Base-by-base conservation (phyloP, 1,284 basidiomycete genomes). In the Neolentinus lepideus region DNA sequence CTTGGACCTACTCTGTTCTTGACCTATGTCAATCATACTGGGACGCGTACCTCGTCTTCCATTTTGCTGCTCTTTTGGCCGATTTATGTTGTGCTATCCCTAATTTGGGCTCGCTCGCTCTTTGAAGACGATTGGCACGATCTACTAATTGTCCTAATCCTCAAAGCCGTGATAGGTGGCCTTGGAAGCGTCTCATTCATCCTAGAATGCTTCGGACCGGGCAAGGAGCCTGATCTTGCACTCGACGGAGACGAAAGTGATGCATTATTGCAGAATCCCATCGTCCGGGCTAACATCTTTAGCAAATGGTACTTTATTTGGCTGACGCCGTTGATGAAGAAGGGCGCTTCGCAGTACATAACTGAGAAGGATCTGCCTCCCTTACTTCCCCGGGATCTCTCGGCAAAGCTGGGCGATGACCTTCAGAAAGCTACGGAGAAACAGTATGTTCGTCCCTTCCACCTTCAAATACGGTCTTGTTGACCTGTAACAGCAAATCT, bases 11-110 rank as follows among this genome's bases (percentile, higher is more conserved):
- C 79, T 16, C 65, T 76, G 2, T 57, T 69, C n/a, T 66, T 90
- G 38, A 83, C 81, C 1, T 78, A 77, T 60, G 66, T 81, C 58
- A 94, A 92, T 64, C 93, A 97, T 68, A 82, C 81, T 38, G 84
- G 87, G n/a, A 81, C 85, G 0, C 81, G 85, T 14, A 79, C 81
- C 9, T 90, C 94, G 0, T 94, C 92, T 0, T 80, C 89, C 0
- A 68, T 85, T 22, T 71, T 94, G 26, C 79, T 98, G 22, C 71
- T 96, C 53, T 94, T 92, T 70, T 96, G 91, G 88, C 90, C 94
- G 0, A 53, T 79, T 2, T 92, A 94, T 63, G 56, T 82, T 10
- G 27, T 80, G 21, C 72, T 75, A 0, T 65, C 83, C 1, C 64
- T 74, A 2, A 67, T 92, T 24, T 84, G 87, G 78, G 72, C 85